These are phyloP conservation scores for Ilex asprella DNA, from an alignment of 257 asterid genomes.

Conservation along the genomic window DNA sequence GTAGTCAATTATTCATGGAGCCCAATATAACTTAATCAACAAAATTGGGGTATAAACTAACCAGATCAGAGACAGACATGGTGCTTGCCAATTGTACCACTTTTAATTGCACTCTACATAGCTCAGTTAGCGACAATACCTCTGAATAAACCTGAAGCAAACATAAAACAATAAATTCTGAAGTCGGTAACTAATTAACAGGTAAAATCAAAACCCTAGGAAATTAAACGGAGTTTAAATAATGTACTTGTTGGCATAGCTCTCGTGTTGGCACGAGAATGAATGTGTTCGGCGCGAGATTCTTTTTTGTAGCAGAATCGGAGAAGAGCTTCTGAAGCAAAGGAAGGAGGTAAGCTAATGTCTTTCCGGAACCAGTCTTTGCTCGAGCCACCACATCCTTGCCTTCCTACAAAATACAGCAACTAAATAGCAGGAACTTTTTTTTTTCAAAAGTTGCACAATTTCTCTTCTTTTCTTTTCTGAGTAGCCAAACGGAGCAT, in stretches of 20 bases:
- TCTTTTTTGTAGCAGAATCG: conserved; percentile 38
- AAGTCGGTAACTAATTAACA: conserved; percentile 2
- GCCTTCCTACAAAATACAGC: conserved; percentile 51
- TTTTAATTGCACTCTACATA: conserved; percentile 71
- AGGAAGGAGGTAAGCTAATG: conserved; percentile 84
- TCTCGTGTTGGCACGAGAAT: conserved; percentile 93
- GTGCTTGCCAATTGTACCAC: conserved; percentile 66
- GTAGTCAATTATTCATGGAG: background rate
- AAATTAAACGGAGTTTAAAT: background rate
- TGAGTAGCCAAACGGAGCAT: background rate
- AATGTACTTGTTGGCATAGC: conserved; percentile 71
- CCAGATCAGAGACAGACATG: conserved; percentile 75
- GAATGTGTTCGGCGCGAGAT: conserved; percentile 55
- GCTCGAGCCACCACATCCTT: conserved; percentile 96
- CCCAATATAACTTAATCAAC: background rate
- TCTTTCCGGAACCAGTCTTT: conserved; percentile 98
- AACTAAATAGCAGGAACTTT: background rate
- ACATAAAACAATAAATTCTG: background rate
- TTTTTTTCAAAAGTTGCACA: background rate
- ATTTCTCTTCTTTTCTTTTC: background rate
- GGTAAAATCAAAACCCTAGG: background rate
- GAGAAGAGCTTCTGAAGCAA: conserved; percentile 82
- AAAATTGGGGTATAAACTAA: conserved; percentile 21
- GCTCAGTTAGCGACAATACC: conserved; percentile 58
- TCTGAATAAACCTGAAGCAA: conserved; percentile 60